Base-by-base conservation (phyloP, 805 yeast species). In the Wickerhamiella sorbophila region DNA sequence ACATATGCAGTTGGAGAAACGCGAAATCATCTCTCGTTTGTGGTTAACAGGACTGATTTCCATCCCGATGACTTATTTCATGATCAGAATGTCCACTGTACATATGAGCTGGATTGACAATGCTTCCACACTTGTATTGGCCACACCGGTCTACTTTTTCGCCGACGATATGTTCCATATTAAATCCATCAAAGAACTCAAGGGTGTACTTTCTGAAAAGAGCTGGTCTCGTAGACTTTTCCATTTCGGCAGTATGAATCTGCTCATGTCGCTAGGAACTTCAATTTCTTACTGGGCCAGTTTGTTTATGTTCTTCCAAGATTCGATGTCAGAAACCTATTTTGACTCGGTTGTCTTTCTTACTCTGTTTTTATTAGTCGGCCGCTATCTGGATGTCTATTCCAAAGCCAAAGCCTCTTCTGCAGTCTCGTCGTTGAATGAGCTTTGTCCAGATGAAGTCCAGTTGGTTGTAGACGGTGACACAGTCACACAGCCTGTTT, bases 261-360 rank as follows among this genome's bases (percentile, higher is more conserved):
- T 80, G 47, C 66, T 81, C 48, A 76, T 81, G 78, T 68, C 74
- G 39, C 58, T 80, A 38, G 91, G 91, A 9, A 81, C 88, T 0
- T 61, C 80, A 0, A 75, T 81, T 18, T 74, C 88, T 1, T 81
- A 79, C 54, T 67, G 77, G 56, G 72, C 84, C 4, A 76, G 84
- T 53, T 66, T 81, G 33, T 75, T 71, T 0, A 58, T 78, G 35
- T 58, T 80, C 10, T 65, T 58, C 3, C 54, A 72, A 29, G 69
- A 71, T 32, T 70, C 77, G 12, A 20, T 38, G 0, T 47, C 49
- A 14, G 77, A 84, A 3, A 76, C 82, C 0, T 81, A 78, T 52
- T 81, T 81, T 54, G 93, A 81, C 53, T 76, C 87, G 4, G 88
- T 80, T 22, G 83, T 81, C 3, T 81, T 81, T 53, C 63, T 81